Evolutionary conservation across 2,329 filamentous ascomycete species (phyloP).

Genomic region (Colletotrichum eremochloae): DNA sequence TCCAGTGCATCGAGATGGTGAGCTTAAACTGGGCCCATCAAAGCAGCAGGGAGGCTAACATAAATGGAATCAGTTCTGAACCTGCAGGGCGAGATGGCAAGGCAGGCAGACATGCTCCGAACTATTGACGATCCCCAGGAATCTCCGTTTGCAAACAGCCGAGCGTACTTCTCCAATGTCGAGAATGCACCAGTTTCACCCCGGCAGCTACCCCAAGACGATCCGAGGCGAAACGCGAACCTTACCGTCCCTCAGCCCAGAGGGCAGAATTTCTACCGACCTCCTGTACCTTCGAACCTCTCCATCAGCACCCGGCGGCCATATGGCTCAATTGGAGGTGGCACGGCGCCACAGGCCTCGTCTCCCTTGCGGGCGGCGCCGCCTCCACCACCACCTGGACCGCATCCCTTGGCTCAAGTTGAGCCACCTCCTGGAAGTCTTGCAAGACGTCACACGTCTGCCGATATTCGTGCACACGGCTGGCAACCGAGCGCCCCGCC

Average conservation of each 20-base stretch:
- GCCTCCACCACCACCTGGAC: conserved; percentile 73
- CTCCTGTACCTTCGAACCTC: conserved; percentile 85
- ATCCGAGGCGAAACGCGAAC: conserved; percentile 76
- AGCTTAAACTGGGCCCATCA: conserved; percentile 51
- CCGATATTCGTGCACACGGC: conserved; percentile 91
- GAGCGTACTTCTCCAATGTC: conserved; percentile 74
- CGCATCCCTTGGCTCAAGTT: conserved; percentile 75
- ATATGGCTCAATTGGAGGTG: conserved; percentile 87
- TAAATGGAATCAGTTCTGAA: conserved; percentile 58
- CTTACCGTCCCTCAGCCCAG: conserved; percentile 72
- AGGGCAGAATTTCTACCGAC: conserved; percentile 75
- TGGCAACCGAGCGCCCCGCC: conserved; percentile 70
- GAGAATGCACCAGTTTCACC: conserved; percentile 89
- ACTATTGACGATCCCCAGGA: conserved; percentile 77
- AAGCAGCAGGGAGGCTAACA: conserved; percentile 21
- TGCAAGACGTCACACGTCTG: conserved; percentile 89
- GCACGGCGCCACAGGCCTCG: conserved; percentile 76
- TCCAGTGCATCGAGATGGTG: conserved; percentile 85
- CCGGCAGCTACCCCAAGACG: conserved; percentile 87
- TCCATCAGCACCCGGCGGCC: conserved; percentile 81
- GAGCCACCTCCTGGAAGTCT: conserved; percentile 77
- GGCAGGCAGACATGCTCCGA: conserved; percentile 70
- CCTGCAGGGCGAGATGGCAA: conserved; percentile 71
- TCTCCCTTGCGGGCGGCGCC: conserved; percentile 78
- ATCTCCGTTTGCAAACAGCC: conserved; percentile 71